These are phyloP conservation scores for Aquanectria penicillioides DNA, from an alignment of 2,329 filamentous ascomycete species.

Conservation along the genomic window DNA sequence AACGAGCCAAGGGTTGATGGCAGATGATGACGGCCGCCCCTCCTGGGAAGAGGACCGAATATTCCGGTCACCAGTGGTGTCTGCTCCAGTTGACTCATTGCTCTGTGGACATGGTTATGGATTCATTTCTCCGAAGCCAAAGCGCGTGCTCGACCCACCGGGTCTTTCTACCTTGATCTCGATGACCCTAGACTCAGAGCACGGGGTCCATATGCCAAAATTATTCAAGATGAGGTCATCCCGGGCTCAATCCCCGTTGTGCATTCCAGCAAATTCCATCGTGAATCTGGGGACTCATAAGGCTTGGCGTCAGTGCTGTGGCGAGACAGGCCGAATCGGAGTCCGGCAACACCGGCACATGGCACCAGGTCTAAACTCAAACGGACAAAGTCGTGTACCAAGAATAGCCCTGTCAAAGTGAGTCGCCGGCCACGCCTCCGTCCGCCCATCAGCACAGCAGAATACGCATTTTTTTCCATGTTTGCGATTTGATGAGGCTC, in stretches of 20 bases:
- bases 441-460: slow-evolving; percentile 16
- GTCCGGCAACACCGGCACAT: slow-evolving; percentile 35
- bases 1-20: not conserved
- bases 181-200: slow-evolving; percentile 13
- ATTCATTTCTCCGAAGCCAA: not conserved
- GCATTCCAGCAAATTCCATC: slow-evolving; percentile 24
- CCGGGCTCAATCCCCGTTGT: not conserved
- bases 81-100: not conserved
- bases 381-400: slow-evolving; percentile 31
- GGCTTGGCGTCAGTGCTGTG: slow-evolving; percentile 26
- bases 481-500: slow-evolving; percentile 28
- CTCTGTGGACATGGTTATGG: slow-evolving; percentile 4
- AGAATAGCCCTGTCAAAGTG: slow-evolving; percentile 37
- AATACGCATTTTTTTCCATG: no score
- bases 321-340: slow-evolving; percentile 29
- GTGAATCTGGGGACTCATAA: slow-evolving; percentile 26
- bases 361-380: slow-evolving; percentile 30
- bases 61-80: slow-evolving; percentile 2
- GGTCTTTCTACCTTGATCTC: slow-evolving; percentile 1
- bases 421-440: slow-evolving; percentile 26
- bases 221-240: slow-evolving; percentile 35
- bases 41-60: slow-evolving; percentile 3
- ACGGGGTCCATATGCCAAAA: slow-evolving; percentile 16
- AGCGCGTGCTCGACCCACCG: not conserved
- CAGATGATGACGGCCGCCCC: not conserved